Base-by-base conservation (phyloP, 1,284 basidiomycete genomes). In the Porogramme epimiltina region DNA sequence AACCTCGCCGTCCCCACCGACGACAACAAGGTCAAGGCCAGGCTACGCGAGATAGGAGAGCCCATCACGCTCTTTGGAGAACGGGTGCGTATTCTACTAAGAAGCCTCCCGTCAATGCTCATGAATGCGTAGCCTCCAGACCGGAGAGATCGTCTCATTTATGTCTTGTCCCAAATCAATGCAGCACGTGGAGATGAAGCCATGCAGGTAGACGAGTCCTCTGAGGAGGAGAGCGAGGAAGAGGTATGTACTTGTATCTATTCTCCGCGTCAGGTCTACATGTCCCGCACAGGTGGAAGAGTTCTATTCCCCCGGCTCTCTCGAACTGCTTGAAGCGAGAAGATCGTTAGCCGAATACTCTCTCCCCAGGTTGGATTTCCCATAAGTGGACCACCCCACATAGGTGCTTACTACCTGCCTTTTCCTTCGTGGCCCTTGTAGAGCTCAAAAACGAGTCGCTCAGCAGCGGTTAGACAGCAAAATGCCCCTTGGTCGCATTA, bases 41-140 rank as follows among this genome's bases (percentile, higher is more conserved):
- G 92, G 49, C 77, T 99, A 56, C 80, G 97, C 52, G 92, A 96
- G 70, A 88, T 97, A 57, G 94, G 92, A 25, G 93, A 99, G 70
- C 97, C 97, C 28, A 94, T 98, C 59, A 98, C 95, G 5, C 79
- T 98, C 31, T 99, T 99, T 63, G 97, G 95, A 52, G 97, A 99
- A 81, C 86, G 93, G 45, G 93, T 95, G 66, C 69, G 91, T 83
- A 20, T 3, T n/a, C 25, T 26, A 10, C n/a, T 18, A 37, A 5
- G 5, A 6, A 6, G 13, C n/a, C 16, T 5, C n/a, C 16, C 16
- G 42, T 26, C 39, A 20, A 44, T 44, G 47, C 45, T 55, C 18
- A 58, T 42, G 51, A 61, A 57, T 58, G 33, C 28, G 22, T 67
- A 91, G 89, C 86, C 88, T 62, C 88, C 89, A 64, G 90, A 92